These are phyloP conservation scores for Boletellus ananiceps DNA, from an alignment of 768 basidiomycete genomes.

Conservation along the genomic window DNA sequence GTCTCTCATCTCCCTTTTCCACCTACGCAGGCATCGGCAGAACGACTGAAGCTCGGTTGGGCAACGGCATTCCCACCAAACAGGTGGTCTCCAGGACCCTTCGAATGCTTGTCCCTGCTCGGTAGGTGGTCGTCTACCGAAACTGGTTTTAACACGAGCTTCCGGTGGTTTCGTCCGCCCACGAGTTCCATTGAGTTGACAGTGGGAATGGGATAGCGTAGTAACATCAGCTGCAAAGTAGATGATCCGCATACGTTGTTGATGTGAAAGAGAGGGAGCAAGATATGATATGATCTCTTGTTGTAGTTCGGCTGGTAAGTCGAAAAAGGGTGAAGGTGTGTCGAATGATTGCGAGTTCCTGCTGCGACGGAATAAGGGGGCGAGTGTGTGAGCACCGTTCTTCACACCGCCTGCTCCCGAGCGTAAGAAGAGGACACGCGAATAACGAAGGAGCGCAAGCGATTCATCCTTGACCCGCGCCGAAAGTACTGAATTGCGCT, in stretches of 20 bases:
- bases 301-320: conserved; percentile 56
- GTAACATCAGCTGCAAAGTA: conserved; percentile 43
- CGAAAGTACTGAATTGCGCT: conserved; percentile 43
- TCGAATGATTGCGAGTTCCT: conserved; percentile 7
- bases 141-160: conserved; percentile 2
- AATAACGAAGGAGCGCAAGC: conserved; percentile 44
- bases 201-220: conserved; percentile 41
- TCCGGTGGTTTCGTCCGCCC: conserved; percentile 3
- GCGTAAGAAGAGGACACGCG: conserved; percentile 48
- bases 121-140: conserved; percentile 5
- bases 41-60: conserved; percentile 19
- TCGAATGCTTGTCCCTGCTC: conserved; percentile 24
- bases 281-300: conserved; percentile 54
- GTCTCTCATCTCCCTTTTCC: conserved; percentile 41
- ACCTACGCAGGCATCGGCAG: conserved; percentile 27
- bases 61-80: conserved; percentile 32
- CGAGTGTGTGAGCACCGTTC: not conserved
- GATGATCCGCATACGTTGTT: conserved; percentile 51
- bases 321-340: conserved; percentile 29
- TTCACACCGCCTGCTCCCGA: conserved; percentile 13
- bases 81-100: conserved; percentile 32
- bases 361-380: conserved; percentile 4
- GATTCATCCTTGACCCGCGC: conserved; percentile 42
- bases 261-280: conserved; percentile 51
- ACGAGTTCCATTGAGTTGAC: conserved; percentile 14